phyloP scores from a whole-genome alignment of 2,329 filamentous ascomycete genomes.

The Penicillium sp. region DNA sequence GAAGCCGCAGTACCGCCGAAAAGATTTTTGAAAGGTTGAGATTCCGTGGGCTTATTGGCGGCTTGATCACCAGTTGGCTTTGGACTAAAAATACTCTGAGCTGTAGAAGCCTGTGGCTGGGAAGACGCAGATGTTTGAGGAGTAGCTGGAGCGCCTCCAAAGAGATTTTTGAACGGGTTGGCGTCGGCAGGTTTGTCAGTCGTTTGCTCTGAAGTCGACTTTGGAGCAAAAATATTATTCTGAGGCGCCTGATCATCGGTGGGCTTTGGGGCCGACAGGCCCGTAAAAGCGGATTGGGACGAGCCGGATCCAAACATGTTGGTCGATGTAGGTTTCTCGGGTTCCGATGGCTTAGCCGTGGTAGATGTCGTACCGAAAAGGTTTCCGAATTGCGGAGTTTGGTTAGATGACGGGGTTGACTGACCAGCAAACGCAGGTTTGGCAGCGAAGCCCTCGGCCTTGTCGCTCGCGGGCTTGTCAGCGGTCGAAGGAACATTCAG shows the following conservation, averaged over 20 bases:
- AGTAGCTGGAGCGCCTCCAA: not conserved
- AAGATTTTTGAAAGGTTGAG: constrained; percentile 11
- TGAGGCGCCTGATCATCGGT: not conserved
- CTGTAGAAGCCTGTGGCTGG: not conserved
- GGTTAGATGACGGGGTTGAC: not conserved
- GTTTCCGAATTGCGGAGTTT: constrained; percentile 9
- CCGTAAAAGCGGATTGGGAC: not conserved
- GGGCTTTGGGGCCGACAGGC: not conserved
- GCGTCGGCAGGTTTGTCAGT: not conserved
- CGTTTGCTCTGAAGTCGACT: constrained; percentile 1
- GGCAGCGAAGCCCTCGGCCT: constrained; percentile 8
- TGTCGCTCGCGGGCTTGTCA: constrained; percentile 11
- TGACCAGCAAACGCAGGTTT: constrained; percentile 13
- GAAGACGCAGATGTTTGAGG: not conserved
- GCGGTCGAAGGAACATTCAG: constrained; percentile 5
- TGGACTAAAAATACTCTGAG: constrained; percentile 11
- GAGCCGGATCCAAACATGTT: not conserved
- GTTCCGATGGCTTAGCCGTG: constrained; percentile 1
- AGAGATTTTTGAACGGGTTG: constrained; percentile 17
- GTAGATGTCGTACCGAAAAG: constrained; percentile 12
- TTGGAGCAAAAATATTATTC: constrained; percentile 11
- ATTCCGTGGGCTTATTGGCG: constrained; percentile 6
- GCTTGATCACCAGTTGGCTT: constrained; percentile 6
- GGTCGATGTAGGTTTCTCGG: constrained; percentile 1
- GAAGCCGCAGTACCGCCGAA: constrained; percentile 9